Evolutionary conservation across 129 eudicot species (phyloP).

Genomic region (Scalesia atractyloides): DNA sequence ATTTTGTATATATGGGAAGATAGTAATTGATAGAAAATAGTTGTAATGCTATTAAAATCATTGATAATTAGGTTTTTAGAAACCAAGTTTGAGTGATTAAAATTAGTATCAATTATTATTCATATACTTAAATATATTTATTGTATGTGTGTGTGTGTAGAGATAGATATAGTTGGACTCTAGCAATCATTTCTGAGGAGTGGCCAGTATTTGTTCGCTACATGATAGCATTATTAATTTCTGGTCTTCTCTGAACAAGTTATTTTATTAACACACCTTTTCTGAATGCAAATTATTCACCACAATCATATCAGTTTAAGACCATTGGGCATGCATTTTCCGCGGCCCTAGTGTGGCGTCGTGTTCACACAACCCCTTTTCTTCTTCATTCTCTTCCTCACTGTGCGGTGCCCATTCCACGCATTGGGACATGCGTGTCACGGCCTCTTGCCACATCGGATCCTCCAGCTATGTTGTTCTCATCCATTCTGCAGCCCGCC

Average conservation of each 20-base stretch:
- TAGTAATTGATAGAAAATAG: conserved; percentile 26
- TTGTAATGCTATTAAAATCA: conserved; percentile 13
- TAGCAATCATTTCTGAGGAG: conserved; percentile 25
- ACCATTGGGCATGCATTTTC: no score
- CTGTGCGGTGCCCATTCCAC: no score
- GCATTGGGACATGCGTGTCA: no score
- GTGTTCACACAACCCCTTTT: no score
- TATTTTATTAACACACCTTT: neutral
- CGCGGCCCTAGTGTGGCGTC: no score
- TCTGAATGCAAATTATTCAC: neutral
- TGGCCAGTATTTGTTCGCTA: conserved; percentile 12
- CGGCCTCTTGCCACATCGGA: no score
- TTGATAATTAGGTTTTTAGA: conserved; percentile 28
- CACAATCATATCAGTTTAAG: neutral
- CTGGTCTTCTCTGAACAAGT: conserved; percentile 16
- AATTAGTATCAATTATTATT: conserved; percentile 21
- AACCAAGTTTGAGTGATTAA: conserved; percentile 19
- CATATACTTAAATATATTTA: conserved; percentile 25
- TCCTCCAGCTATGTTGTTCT: no score
- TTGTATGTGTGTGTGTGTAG: neutral
- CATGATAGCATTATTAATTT: conserved; percentile 8
- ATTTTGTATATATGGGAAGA: conserved; percentile 48
- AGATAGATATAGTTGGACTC: conserved; percentile 24
- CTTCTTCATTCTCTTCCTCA: no score
- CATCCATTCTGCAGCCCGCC: no score